A percentile compares a stretch with the other conserved stretches of the same genome.
These are phyloP conservation scores for Colletotrichum limetticola DNA, from an alignment of 2,329 filamentous ascomycete genomes.

Conservation along the genomic window DNA sequence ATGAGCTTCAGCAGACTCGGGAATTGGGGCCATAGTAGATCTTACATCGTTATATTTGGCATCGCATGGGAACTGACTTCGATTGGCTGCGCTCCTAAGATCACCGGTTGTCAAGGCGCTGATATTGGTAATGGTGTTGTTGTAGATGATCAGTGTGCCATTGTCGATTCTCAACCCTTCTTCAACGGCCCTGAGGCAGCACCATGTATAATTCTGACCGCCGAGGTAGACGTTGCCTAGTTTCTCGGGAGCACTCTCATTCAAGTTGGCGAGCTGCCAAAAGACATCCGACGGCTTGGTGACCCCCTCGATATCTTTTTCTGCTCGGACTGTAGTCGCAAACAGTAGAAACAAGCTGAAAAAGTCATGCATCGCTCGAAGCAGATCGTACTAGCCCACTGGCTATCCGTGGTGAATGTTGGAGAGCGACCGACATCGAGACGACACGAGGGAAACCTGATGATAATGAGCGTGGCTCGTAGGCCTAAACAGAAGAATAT, in stretches of 20 bases:
- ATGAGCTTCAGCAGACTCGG: not conserved
- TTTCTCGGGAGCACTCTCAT: not conserved
- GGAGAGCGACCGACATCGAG: not conserved
- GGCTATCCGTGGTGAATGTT: too few relatives aligned
- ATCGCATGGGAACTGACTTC: not conserved
- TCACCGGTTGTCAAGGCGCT: not conserved
- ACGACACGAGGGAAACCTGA: not conserved
- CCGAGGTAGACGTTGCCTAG: not conserved
- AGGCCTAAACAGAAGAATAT: too few relatives aligned
- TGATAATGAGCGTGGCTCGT: too few relatives aligned
- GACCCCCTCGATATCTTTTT: not conserved
- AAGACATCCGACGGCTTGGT: not conserved
- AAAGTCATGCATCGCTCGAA: too few relatives aligned
- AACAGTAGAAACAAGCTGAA: not conserved
- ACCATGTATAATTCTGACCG: not conserved
- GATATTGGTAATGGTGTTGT: not conserved
- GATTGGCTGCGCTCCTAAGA: not conserved
- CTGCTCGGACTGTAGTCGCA: not conserved
- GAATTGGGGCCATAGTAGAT: too few relatives aligned
- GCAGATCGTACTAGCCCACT: too few relatives aligned
- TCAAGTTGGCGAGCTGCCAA: not conserved
- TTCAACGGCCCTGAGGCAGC: not conserved
- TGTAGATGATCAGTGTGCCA: not conserved
- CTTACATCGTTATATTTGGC: not conserved
- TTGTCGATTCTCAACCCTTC: not conserved